phyloP scores from a whole-genome alignment of 106 monocot genomes.

The Dendrobium huoshanense region DNA sequence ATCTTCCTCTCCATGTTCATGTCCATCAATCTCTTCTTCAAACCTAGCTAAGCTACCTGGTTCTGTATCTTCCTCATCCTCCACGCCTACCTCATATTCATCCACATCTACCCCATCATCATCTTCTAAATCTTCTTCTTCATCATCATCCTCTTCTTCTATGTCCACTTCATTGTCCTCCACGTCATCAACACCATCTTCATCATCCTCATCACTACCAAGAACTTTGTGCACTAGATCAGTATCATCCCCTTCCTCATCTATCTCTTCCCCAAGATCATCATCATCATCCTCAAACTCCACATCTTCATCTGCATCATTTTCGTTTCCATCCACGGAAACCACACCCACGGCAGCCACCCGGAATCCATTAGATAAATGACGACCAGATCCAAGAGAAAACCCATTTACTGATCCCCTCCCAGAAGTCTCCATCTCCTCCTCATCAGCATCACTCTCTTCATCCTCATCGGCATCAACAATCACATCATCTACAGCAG shows the following conservation, averaged over 20 bases:
- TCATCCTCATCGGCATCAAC: slow-evolving; percentile 71
- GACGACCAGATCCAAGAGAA: slow-evolving; percentile 3
- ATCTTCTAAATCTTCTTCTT: slow-evolving; percentile 39
- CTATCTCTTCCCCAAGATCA: slow-evolving; percentile 46
- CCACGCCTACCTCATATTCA: slow-evolving; percentile 29
- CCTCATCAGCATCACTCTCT: slow-evolving; percentile 86
- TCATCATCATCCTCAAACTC: slow-evolving; percentile 35
- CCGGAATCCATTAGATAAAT: slow-evolving; percentile 55
- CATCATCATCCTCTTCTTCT: slow-evolving; percentile 13
- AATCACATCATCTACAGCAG: slow-evolving; percentile 21
- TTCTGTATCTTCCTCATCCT: slow-evolving; percentile 21
- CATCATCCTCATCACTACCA: slow-evolving; percentile 38
- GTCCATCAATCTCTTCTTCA: slow-evolving; percentile 24
- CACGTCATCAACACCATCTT: slow-evolving; percentile 29
- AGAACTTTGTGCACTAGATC: slow-evolving; percentile 52
- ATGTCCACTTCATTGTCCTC: slow-evolving; percentile 23
- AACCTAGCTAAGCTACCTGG: slow-evolving; percentile 12
- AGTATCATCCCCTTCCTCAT: slow-evolving; percentile 43
- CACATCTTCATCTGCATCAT: slow-evolving; percentile 38
- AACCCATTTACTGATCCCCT: slow-evolving; percentile 21
- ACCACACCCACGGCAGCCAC: slow-evolving; percentile 23
- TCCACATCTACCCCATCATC: slow-evolving; percentile 31
- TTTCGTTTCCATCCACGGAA: slow-evolving; percentile 11
- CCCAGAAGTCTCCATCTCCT: slow-evolving; percentile 33
- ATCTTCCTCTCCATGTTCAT: slow-evolving; percentile 20